Base-by-base conservation (phyloP, 371 early-diverging fungal species). In the Mucor lusitanicus region DNA sequence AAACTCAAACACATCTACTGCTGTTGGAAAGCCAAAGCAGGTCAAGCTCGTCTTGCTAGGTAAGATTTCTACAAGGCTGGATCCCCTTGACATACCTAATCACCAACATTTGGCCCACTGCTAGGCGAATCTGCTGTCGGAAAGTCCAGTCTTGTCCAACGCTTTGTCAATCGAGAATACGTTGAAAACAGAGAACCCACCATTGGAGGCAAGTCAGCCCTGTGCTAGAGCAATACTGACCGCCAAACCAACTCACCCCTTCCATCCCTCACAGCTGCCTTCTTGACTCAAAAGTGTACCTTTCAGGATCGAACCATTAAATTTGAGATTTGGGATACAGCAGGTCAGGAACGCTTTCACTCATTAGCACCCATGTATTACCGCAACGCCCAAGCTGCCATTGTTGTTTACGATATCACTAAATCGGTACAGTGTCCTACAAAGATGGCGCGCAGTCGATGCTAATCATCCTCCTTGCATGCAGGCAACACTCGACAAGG, bases 291-390 rank as follows among this genome's bases (percentile, higher is more conserved):
- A 80, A 86, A 87, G 63, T 86, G 89, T 56, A 73, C 73, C 15
- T 54, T 86, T 53, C 90, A 91, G 59, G 89, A 90, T 61, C 81
- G 83, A 64, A 78, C 90, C 9, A 90, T 91, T 64, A 91, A 91
- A 69, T 90, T 95, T 74, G 92, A 94, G 71, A 94, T 94, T 65
- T 97, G 97, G 97, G 97, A 97, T 74, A 97, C 97, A 12, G 96
- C 96, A 32, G 95, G 93, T 58, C 97, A 94, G 84, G 83, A 97
- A 76, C 87, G 96, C 61, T 97, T 90, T 67, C 91, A 92, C 75
- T 92, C 91, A 17, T 88, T 99, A 59, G 99, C 99, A 28, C 99
- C 97, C 33, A 97, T 97, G 96, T 99, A 99, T 81, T 99, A 99
- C 81, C 85, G 99, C 65, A 96, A 96, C 69, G 98, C 99, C 3